These are phyloP conservation scores for Globisporangium radiosum DNA, from an alignment of 352 stramenopile species.

Conservation along the genomic window DNA sequence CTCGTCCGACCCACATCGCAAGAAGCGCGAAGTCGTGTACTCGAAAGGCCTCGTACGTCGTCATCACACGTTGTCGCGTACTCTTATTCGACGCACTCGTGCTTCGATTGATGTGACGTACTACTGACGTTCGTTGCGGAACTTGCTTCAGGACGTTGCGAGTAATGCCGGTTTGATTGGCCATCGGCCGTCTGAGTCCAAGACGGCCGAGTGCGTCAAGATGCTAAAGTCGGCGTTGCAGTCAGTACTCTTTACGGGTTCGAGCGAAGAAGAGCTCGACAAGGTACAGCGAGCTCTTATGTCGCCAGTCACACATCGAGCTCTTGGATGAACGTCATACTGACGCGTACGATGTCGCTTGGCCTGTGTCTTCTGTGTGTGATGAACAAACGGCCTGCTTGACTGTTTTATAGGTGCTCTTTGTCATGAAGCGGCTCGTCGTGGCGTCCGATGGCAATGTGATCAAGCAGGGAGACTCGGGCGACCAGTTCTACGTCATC, in stretches of 20 bases:
- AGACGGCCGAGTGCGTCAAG: slow-evolving; percentile 36
- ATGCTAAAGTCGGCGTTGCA: slow-evolving; percentile 58
- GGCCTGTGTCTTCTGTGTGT: background rate
- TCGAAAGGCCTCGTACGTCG: slow-evolving; percentile 50
- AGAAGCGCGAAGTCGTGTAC: slow-evolving; percentile 70
- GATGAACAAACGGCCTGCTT: too few species aligned
- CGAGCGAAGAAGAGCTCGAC: slow-evolving; percentile 61
- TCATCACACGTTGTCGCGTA: background rate
- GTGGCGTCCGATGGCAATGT: slow-evolving; percentile 74
- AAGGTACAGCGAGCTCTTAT: slow-evolving; percentile 18
- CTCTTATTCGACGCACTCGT: background rate
- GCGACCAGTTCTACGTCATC: slow-evolving; percentile 91
- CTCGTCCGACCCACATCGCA: slow-evolving; percentile 47
- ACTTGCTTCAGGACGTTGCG: slow-evolving; percentile 24
- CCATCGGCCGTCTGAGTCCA: slow-evolving; percentile 54
- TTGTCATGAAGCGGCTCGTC: slow-evolving; percentile 72
- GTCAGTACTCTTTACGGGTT: slow-evolving; percentile 53
- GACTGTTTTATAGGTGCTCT: slow-evolving; percentile 41
- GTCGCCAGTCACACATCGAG: too few species aligned
- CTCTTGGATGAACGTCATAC: too few species aligned
- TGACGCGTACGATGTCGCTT: background rate
- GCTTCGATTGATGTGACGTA: background rate
- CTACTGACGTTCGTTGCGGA: background rate
- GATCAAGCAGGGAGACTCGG: slow-evolving; percentile 89
- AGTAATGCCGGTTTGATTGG: slow-evolving; percentile 23